Evolutionary conservation across 805 yeast genomes (phyloP), one percentile per base, ranked within the genome.

Genomic region (Tetrapisispora phaffii): DNA sequence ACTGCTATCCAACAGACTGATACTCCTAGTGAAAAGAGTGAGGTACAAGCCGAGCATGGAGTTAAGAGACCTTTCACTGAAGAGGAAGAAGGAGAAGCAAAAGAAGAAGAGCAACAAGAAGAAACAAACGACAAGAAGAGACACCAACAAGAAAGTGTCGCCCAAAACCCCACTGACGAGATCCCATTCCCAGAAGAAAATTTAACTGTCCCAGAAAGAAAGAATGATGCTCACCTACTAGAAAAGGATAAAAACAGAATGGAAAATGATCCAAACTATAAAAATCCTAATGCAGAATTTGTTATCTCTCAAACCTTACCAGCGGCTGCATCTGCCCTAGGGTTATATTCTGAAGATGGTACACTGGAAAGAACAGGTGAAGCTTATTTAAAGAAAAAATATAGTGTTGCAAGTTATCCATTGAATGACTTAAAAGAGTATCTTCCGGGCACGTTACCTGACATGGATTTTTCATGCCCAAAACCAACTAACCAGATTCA

Each of bases 401-500:
- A 80, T 56, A 96, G 85, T 3, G 98, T 93, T 15, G 85, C 93
- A 0, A 79, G 89, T n/a, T 93, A 79, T 60, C 98, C 98, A 0
- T 76, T 80, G 28, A 71, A 72, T 34, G 95, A 89, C 58, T 68
- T 93, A 38, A 71, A 77, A 51, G 82, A 79, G 45, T 63, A 83
- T 49, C 69, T 93, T 26, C 96, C 98, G 0, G 99, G 98, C 2
- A 77, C 72, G 31, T 80, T 88, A 22, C 98, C 98, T 10, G 80
- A 85, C 60, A 75, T 73, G 45, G 97, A 93, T 63, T 87, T 85
- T 46, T 81, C 96, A 5, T 78, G 79, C 50, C 77, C 81, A 13
- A 90, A 89, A 57, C 89, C 89, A 17, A 66, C 87, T 2, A 90
- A 87, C 62, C 98, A 93, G 67, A 93, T 90, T 16, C 96, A 88